Evolutionary conservation across 106 monocot genomes (phyloP).

Genomic region (Xerophyta viscosa): DNA sequence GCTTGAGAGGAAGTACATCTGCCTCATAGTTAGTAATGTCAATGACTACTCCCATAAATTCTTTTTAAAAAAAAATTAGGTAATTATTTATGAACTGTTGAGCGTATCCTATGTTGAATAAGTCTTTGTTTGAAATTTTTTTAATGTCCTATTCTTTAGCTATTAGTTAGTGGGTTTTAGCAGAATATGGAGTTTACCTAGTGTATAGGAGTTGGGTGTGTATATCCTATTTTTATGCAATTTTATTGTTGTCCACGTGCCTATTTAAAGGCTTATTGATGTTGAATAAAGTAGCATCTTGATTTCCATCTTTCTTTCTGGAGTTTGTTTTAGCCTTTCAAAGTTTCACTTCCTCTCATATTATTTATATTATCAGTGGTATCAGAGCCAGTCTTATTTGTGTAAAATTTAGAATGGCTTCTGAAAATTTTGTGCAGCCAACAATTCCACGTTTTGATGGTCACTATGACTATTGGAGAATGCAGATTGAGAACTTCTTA

Average conservation of each 20-base stretch:
- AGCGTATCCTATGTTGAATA: too few relatives aligned
- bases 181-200: too few relatives aligned
- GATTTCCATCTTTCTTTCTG: neutral
- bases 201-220: neutral
- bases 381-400: neutral
- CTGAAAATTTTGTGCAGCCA: conserved; percentile 3
- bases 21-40: too few relatives aligned
- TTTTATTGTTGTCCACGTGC: neutral
- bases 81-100: too few relatives aligned
- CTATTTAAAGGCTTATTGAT: neutral
- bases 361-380: neutral
- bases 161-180: neutral
- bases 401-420: neutral
- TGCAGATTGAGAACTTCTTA: neutral
- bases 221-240: neutral
- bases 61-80: too few relatives aligned
- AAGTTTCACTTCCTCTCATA: neutral
- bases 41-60: too few relatives aligned
- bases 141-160: neutral
- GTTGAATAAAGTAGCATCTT: neutral
- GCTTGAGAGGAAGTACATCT: too few relatives aligned
- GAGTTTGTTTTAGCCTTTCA: neutral
- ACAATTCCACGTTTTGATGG: conserved; percentile 3
- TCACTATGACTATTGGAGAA: conserved; percentile 8
- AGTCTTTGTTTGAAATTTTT: neutral